These are phyloP conservation scores for Corymbia maculata DNA, from an alignment of 345 rosid species.

Conservation along the genomic window DNA sequence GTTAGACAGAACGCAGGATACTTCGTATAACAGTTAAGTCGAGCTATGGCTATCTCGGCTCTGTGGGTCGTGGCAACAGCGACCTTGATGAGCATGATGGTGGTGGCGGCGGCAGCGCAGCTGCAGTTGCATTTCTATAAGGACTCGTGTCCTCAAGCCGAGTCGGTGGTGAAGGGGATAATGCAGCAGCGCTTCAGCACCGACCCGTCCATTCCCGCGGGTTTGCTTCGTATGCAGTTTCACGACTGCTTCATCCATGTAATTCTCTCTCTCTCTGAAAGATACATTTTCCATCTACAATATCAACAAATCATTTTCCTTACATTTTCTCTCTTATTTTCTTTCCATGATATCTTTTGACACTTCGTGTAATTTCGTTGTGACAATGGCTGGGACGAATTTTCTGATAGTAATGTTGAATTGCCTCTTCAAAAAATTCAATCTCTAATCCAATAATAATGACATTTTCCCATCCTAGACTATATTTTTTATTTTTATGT, in stretches of 20 bases:
- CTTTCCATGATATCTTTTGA: neutral
- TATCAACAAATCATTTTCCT: neutral
- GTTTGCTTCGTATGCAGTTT: slow-evolving; percentile 5
- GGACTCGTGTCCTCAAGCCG: slow-evolving; percentile 7
- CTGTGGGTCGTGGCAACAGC: neutral
- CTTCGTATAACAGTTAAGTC: neutral
- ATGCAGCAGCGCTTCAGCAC: neutral
- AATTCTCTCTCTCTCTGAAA: neutral
- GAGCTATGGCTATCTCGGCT: neutral
- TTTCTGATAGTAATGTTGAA: neutral
- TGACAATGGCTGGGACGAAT: neutral
- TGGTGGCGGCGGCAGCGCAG: neutral
- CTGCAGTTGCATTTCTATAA: slow-evolving; percentile 3
- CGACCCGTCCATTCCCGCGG: slow-evolving; percentile 6
- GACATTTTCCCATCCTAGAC: neutral
- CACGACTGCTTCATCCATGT: slow-evolving; percentile 7
- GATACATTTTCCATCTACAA: neutral
- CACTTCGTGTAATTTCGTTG: neutral
- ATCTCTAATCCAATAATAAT: neutral
- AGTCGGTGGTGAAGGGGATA: neutral
- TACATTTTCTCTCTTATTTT: neutral
- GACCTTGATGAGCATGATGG: neutral
- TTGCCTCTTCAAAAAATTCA: neutral
- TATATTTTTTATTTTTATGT: no score
- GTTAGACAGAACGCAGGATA: neutral